phyloP scores from a whole-genome alignment of 305 asterid genomes.

The Plantago coronopus region DNA sequence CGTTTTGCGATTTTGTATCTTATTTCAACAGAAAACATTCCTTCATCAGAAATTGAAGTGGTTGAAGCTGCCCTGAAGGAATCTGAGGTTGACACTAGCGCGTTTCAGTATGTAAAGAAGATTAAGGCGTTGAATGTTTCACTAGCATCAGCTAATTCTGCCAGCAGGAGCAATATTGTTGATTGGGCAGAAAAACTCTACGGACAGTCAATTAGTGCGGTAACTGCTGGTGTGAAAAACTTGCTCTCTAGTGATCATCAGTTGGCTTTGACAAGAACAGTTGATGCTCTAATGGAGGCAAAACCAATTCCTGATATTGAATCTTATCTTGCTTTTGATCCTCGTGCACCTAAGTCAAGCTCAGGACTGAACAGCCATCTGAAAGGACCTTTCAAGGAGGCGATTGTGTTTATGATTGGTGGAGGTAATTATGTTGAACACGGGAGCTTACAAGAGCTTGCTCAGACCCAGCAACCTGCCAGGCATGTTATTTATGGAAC shows the following conservation, averaged over 20 bases:
- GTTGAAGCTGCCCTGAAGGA: slow-evolving; percentile 72
- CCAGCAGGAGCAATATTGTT: slow-evolving; percentile 75
- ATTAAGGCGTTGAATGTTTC: slow-evolving; percentile 71
- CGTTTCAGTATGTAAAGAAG: slow-evolving; percentile 76
- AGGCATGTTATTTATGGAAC: slow-evolving; percentile 77
- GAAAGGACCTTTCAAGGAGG: slow-evolving; percentile 90
- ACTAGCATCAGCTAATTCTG: slow-evolving; percentile 73
- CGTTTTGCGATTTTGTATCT: slow-evolving; percentile 75
- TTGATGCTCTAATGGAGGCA: slow-evolving; percentile 89
- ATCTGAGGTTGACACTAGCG: slow-evolving; percentile 68
- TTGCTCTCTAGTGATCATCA: slow-evolving; percentile 80
- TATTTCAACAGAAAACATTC: slow-evolving; percentile 62
- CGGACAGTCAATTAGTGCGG: slow-evolving; percentile 77
- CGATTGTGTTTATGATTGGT: slow-evolving; percentile 86
- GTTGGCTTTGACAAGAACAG: slow-evolving; percentile 69
- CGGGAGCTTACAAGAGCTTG: slow-evolving; percentile 81
- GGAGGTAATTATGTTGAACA: slow-evolving; percentile 92
- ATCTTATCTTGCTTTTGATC: slow-evolving; percentile 69
- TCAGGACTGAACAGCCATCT: slow-evolving; percentile 56
- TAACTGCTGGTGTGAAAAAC: slow-evolving; percentile 78
- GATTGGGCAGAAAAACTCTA: slow-evolving; percentile 87
- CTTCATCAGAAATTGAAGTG: slow-evolving; percentile 59
- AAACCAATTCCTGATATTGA: slow-evolving; percentile 79
- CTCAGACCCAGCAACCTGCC: slow-evolving; percentile 61
- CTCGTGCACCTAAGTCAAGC: slow-evolving; percentile 75